Evolutionary conservation across 75 land plant species (phyloP), one percentile per base, ranked within the genome.

Genomic region (Pinus albicaulis): DNA sequence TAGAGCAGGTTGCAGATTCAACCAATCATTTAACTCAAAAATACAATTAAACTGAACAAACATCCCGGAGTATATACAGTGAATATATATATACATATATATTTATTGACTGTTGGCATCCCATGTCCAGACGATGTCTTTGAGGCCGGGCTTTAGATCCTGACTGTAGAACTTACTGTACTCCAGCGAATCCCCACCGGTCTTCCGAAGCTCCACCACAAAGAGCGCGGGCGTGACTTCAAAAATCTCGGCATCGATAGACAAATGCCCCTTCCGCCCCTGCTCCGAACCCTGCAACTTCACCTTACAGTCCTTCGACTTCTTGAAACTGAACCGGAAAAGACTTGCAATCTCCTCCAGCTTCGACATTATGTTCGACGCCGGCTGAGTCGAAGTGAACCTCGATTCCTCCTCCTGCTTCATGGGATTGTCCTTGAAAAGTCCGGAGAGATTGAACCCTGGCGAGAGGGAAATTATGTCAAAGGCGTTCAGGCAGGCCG

Each of bases 181-280:
- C 28, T 83, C 85, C 75, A 80, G 34, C 13, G 82, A 74, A 41
- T 86, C 88, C 16, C 88, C 88, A 53, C 68, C 53, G 1, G 80
- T 76, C 61, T 83, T 86, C 68, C 77, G 73, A 48, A 86, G 17
- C 74, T 86, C 85, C 59, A 86, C 85, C 79, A 86, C 56, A 56
- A 75, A 69, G 52, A 86, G 65, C 59, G 75, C 56, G 22, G 85
- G 80, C 5, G 88, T 66, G 15, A 80, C 80, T 55, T 86, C 82
- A 28, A 86, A 80, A 13, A 87, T 78, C 86, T 87, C 89, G 53
- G 86, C 76, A 55, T 80, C 20, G n/a, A 80, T 28, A 60, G 80
- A 80, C 53, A 80, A 74, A 62, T 65, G 79, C n/a, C 72, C 81
- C 55, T 76, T 80, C 31, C 81, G 44, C 19, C 79, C 81, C 59